These are phyloP conservation scores for Pulveroboletus ravenelii DNA, from an alignment of 768 basidiomycete genomes.

Conservation along the genomic window DNA sequence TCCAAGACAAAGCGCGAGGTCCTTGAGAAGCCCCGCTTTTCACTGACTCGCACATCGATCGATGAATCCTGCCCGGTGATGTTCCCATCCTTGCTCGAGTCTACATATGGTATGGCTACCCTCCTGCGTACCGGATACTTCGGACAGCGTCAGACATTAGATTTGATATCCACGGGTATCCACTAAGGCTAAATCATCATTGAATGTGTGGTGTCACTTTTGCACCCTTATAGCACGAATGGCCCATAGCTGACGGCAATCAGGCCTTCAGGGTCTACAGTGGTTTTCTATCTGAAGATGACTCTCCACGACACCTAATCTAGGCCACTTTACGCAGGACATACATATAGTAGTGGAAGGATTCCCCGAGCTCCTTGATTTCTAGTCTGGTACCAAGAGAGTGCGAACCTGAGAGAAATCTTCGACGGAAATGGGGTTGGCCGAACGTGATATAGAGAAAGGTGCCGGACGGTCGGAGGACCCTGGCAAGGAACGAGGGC, in stretches of 20 bases:
- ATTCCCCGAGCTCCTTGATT: slow-evolving; percentile 67
- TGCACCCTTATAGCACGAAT: slow-evolving; percentile 6
- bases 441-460: slow-evolving; percentile 86
- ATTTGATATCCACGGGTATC: background rate
- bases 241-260: background rate
- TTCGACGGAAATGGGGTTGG: slow-evolving; percentile 81
- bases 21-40: background rate
- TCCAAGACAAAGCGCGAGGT: background rate
- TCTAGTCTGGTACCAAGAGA: slow-evolving; percentile 55
- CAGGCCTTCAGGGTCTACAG: background rate
- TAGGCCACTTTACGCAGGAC: slow-evolving; percentile 43
- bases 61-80: background rate
- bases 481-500: slow-evolving; percentile 34
- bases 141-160: background rate
- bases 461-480: slow-evolving; percentile 53
- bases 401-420: slow-evolving; percentile 47
- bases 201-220: background rate
- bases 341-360: slow-evolving; percentile 83
- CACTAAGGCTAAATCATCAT: background rate
- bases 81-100: background rate
- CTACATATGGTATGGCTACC: background rate
- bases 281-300: background rate
- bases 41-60: background rate
- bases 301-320: background rate
- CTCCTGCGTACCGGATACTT: background rate